Evolutionary conservation across 2,329 filamentous ascomycete species (phyloP).

Genomic region (Penicillium crustosum): DNA sequence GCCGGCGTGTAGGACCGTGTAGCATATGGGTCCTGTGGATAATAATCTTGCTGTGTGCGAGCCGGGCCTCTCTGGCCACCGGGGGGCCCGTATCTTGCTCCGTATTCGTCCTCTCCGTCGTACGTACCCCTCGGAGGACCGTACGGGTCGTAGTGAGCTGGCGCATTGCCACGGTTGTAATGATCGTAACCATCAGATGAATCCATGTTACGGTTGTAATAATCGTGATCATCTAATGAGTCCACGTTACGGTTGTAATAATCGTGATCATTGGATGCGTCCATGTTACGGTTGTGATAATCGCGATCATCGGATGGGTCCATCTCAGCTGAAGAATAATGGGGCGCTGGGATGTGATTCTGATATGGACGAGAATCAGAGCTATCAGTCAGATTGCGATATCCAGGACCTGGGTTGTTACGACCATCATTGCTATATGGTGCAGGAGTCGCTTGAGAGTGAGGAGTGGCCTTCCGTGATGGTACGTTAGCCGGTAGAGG

Average conservation of each 20-base stretch:
- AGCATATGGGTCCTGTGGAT: slow-evolving; percentile 4
- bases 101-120: slow-evolving; percentile 1
- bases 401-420: slow-evolving; percentile 16
- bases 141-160: slow-evolving; percentile 16
- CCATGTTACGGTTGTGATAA: background rate
- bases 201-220: background rate
- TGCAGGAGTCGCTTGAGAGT: slow-evolving; percentile 27
- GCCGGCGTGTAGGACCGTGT: slow-evolving; percentile 13
- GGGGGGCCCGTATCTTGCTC: background rate
- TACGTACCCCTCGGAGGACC: background rate
- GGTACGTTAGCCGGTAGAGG: slow-evolving; percentile 30
- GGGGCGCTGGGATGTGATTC: slow-evolving; percentile 21
- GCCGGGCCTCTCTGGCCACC: background rate
- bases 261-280: slow-evolving; percentile 1
- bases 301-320: background rate
- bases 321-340: slow-evolving; percentile 18
- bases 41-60: slow-evolving; percentile 1
- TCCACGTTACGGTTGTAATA: slow-evolving; percentile 4
- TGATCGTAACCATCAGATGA: background rate
- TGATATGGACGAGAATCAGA: slow-evolving; percentile 19
- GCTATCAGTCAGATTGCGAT: slow-evolving; percentile 23
- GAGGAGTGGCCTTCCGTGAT: slow-evolving; percentile 26
- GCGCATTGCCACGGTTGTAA: slow-evolving; percentile 1
- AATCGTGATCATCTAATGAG: no score
- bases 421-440: slow-evolving; percentile 25